These are phyloP conservation scores for Pythium aquatile DNA, from an alignment of 352 stramenopile species.

Conservation along the genomic window DNA sequence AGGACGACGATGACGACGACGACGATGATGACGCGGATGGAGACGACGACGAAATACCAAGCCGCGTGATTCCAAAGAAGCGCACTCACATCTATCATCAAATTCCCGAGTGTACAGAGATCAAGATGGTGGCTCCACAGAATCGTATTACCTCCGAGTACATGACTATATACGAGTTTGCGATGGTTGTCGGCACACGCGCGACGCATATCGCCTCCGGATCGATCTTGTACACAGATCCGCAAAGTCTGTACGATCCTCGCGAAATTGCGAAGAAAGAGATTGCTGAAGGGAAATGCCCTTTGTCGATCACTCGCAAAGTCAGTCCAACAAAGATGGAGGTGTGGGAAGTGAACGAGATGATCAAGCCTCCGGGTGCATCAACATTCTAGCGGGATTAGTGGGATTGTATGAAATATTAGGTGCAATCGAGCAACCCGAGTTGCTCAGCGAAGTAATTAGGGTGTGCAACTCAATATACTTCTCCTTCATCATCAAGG, in stretches of 20 bases:
- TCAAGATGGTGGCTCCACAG: not conserved
- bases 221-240: not conserved
- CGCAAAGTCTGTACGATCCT: not conserved
- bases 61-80: not conserved
- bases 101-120: constrained; percentile 1
- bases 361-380: not conserved
- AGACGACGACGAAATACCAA: not conserved
- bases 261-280: not conserved
- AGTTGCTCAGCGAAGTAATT: too few relatives aligned
- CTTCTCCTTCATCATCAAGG: too few relatives aligned
- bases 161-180: constrained; percentile 1
- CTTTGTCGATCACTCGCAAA: not conserved
- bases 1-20: not conserved
- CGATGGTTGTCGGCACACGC: not conserved
- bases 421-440: too few relatives aligned
- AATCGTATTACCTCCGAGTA: not conserved
- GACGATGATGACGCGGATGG: not conserved
- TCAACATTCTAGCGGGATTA: too few relatives aligned
- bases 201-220: not conserved
- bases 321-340: constrained; percentile 1
- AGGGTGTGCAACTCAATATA: too few relatives aligned
- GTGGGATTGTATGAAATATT: too few relatives aligned
- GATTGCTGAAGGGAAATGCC: not conserved
- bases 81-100: not conserved
- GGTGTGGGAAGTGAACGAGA: constrained; percentile 1